Evolutionary conservation across 1,284 basidiomycete species (phyloP), one percentile per base, ranked within the genome.

Genomic region (Bjerkandera adusta): DNA sequence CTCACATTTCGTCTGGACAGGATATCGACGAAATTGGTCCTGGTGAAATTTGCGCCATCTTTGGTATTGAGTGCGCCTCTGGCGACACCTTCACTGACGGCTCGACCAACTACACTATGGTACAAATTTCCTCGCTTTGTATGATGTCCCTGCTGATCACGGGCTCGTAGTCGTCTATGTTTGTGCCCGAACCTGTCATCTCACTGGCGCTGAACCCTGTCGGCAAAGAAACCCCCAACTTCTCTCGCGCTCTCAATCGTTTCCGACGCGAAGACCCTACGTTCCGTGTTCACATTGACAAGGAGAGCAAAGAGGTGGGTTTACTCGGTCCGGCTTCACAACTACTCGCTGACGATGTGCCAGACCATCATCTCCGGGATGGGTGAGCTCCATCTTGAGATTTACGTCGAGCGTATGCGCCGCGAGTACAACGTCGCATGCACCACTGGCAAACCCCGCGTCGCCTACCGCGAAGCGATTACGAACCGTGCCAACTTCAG

Each of bases 261-360:
- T 99, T 99, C 85, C 90, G 97, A 69, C 97, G 96, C 70, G 97
- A 99, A 66, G 97, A 99, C 67, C 97, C 97, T 1, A 99, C 97
- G 0, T 99, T 99, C 85, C 85, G 89, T 45, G 96, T 99, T 1
- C 96, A 98, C 66, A 81, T 99, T 48, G 97, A 99, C 68, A 68
- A 76, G 27, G 94, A 97, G 64, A 92, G 89, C 59, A 92, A 95
- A 69, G 97, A 99, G 80, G 89, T 87, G 55, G 45, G 66, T 52
- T n/a, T n/a, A n/a, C 6, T 36, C 22, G 29, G 36, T 16, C 29
- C 33, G 13, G 30, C 5, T 40, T 5, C 37, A 30, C 26, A 45
- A 22, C 21, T 11, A 38, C 50, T 48, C 39, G 54, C 22, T 36
- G 27, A 22, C 22, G n/a, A 42, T 18, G 3, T 29, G 3, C n/a